A percentile compares a stretch with the other conserved stretches of the same genome.
phyloP scores from a whole-genome alignment of 2,329 filamentous ascomycete genomes.

The Fusarium oligoseptatum region DNA sequence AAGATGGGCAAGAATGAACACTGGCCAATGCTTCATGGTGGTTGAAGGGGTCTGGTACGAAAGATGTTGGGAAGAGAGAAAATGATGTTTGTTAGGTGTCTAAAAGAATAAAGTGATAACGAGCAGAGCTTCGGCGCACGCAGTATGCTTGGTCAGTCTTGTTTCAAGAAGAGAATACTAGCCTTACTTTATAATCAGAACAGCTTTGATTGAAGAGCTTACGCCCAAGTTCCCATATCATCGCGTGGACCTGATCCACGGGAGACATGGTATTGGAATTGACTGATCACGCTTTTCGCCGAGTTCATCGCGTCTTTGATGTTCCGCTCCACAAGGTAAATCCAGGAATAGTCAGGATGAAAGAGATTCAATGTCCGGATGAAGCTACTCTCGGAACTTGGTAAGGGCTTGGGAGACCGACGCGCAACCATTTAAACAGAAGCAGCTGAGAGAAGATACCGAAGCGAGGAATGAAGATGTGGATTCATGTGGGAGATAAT shows the following conservation, averaged over 20 bases:
- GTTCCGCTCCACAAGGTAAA: neutral
- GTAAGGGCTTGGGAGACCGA: neutral
- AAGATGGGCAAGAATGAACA: neutral
- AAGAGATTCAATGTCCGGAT: neutral
- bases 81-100: neutral
- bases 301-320: neutral
- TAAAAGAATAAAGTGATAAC: neutral
- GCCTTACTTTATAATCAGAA: neutral
- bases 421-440: neutral
- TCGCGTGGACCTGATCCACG: neutral
- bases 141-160: neutral
- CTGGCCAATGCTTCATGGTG: neutral
- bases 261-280: neutral
- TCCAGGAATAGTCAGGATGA: neutral
- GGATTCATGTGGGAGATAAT: neutral
- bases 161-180: neutral
- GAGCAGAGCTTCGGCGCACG: neutral
- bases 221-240: neutral
- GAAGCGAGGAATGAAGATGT: neutral
- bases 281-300: neutral
- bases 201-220: neutral
- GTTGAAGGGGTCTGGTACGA: neutral
- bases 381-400: neutral
- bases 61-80: neutral
- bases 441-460: neutral